Evolutionary conservation across 331 rosid genomes (phyloP).

Genomic region (Cydonia oblonga): DNA sequence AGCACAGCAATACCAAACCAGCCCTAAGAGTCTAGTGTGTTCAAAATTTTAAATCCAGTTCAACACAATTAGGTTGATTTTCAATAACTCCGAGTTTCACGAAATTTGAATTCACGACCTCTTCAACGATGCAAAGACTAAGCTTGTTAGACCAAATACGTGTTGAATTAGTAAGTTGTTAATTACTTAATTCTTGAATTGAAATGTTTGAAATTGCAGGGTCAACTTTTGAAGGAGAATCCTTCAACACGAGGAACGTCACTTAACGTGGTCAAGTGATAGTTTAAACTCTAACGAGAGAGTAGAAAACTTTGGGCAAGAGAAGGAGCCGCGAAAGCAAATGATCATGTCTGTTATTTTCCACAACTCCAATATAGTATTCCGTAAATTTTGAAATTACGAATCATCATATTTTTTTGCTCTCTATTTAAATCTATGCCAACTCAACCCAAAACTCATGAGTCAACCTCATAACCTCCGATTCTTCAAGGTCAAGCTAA

Average conservation of each 20-base stretch:
- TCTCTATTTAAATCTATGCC: not conserved
- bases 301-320: too few relatives aligned
- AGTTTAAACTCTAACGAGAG: not conserved
- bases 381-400: not conserved
- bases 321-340: not conserved
- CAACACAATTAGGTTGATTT: not conserved
- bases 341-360: not conserved
- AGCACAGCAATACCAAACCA: too few relatives aligned
- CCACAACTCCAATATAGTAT: not conserved
- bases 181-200: too few relatives aligned
- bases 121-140: not conserved
- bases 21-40: not conserved
- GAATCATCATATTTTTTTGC: not conserved
- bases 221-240: not conserved
- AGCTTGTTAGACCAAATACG: too few relatives aligned
- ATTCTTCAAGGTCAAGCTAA: not conserved
- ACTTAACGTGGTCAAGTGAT: too few relatives aligned
- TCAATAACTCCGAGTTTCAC: not conserved
- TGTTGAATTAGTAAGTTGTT: too few relatives aligned
- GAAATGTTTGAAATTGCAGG: not conserved
- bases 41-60: not conserved
- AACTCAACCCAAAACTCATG: not conserved
- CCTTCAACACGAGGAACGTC: not conserved
- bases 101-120: not conserved
- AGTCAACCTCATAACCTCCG: not conserved